A percentile compares a stretch with the other conserved stretches of the same genome.
Evolutionary conservation across 202 grass and related monocot genomes (phyloP).

Genomic region (Eragrostis tef): DNA sequence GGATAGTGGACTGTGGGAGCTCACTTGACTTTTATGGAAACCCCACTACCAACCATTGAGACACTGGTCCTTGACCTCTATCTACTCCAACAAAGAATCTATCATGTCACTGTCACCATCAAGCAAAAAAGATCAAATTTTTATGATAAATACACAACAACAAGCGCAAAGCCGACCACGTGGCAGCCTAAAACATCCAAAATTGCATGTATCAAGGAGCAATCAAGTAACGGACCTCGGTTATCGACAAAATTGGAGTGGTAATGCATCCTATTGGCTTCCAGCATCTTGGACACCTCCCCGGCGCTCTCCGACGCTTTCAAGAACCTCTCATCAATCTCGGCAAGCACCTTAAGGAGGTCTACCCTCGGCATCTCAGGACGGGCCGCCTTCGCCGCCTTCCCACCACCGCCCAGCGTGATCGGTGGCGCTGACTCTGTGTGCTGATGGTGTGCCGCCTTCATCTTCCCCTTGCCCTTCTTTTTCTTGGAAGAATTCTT

Average conservation of each 20-base stretch:
- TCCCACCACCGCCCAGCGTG: constrained; percentile 53
- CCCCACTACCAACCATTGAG: constrained; percentile 40
- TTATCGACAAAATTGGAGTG: constrained; percentile 97
- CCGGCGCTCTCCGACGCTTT: constrained; percentile 77
- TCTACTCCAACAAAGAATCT: constrained; percentile 51
- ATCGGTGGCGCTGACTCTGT: constrained; percentile 63
- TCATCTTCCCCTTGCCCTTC: constrained; percentile 67
- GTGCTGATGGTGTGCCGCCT: constrained; percentile 72
- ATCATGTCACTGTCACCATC: constrained; percentile 50
- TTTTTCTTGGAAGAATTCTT: constrained; percentile 52
- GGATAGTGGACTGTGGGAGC: constrained; percentile 42
- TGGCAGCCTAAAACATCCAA: constrained; percentile 37
- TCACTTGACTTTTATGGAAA: constrained; percentile 26
- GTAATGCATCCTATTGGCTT: constrained; percentile 99
- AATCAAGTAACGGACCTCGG: constrained; percentile 61
- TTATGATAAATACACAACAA: constrained; percentile 27
- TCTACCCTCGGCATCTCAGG: constrained; percentile 56
- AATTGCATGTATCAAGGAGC: constrained; percentile 29
- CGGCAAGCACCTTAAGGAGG: constrained; percentile 65
- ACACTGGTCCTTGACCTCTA: constrained; percentile 45
- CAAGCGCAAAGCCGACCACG: constrained; percentile 11
- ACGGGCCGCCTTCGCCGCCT: constrained; percentile 53
- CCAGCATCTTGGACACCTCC: constrained; percentile 87
- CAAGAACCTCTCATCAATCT: constrained; percentile 87
- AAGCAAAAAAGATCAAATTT: constrained; percentile 17